A percentile compares a stretch with the other conserved stretches of the same genome.
Conservation (phyloP, 176 grass and related monocot genomes). For the Secale cereale region DNA sequence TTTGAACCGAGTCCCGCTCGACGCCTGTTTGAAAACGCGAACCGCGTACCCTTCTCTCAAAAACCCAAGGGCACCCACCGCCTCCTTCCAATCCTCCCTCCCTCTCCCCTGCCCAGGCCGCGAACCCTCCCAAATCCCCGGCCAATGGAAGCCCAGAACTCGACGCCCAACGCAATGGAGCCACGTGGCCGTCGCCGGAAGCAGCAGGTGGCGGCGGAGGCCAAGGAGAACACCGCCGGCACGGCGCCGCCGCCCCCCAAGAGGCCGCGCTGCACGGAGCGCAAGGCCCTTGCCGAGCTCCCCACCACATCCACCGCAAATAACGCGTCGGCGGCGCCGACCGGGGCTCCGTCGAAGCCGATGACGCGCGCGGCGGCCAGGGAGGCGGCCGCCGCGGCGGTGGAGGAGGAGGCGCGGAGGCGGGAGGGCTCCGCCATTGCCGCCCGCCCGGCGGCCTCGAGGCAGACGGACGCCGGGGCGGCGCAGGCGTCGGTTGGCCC, state of each 20-base stretch:
- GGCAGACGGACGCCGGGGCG: neutral
- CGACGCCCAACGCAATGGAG: neutral
- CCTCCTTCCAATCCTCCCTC: neutral
- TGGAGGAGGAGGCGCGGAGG: conserved; percentile 3
- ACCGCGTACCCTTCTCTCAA: neutral
- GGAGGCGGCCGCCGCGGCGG: conserved; percentile 4
- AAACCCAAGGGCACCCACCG: neutral
- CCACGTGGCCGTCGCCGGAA: neutral
- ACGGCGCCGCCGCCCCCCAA: neutral
- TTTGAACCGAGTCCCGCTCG: neutral
- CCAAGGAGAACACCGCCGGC: conserved; percentile 11
- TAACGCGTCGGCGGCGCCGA: neutral
- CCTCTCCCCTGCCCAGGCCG: neutral
- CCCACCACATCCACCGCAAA: neutral
- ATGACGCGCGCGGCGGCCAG: conserved; percentile 34
- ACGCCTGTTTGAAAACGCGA: neutral
- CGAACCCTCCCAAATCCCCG: neutral
- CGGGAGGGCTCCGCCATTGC: neutral
- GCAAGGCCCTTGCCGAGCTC: conserved; percentile 31
- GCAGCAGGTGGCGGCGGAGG: conserved; percentile 10
- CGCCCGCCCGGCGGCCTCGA: neutral
- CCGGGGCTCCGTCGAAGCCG: conserved; percentile 4
- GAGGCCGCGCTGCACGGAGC: neutral
- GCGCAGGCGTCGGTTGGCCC: conserved; percentile 9
- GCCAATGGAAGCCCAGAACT: neutral